These are phyloP conservation scores for Auxenochlorella protothecoides DNA, from an alignment of 139 green algal genomes.

Conservation along the genomic window DNA sequence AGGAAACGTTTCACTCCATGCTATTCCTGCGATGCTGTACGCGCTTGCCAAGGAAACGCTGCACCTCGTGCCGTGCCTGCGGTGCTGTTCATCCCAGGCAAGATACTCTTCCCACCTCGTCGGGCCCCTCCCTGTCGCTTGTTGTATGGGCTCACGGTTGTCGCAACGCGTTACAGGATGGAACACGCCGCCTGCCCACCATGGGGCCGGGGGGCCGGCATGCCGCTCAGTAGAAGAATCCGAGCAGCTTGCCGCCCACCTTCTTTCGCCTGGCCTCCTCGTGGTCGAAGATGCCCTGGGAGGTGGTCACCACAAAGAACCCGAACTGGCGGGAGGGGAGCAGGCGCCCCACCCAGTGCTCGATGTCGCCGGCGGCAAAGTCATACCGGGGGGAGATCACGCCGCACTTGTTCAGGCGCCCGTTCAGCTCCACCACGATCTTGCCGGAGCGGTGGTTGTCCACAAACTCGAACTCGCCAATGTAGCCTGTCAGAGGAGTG, in stretches of 20 bases:
- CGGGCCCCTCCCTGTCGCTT: too few species aligned
- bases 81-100: too few species aligned
- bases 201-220: too few species aligned
- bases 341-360: constrained; percentile 91
- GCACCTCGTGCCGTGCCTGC: too few species aligned
- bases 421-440: constrained; percentile 99
- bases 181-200: neutral
- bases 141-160: too few species aligned
- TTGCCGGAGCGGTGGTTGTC: constrained; percentile 97
- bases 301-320: constrained; percentile 95
- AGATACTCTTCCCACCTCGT: too few species aligned
- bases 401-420: constrained; percentile 98
- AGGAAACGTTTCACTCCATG: too few species aligned
- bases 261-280: constrained; percentile 96
- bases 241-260: constrained; percentile 77
- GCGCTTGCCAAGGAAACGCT: too few species aligned
- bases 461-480: constrained; percentile 97
- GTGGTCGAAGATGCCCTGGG: constrained; percentile 97
- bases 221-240: constrained; percentile 79
- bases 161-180: neutral
- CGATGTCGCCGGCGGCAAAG: constrained; percentile 66
- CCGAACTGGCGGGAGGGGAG: constrained; percentile 97
- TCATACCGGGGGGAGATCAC: constrained; percentile 97
- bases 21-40: too few species aligned
- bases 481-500: constrained; percentile 76